A percentile compares a stretch with the other conserved stretches of the same genome.
Conservation (phyloP, 805 yeast species). For the Dipodascopsis tothii region DNA sequence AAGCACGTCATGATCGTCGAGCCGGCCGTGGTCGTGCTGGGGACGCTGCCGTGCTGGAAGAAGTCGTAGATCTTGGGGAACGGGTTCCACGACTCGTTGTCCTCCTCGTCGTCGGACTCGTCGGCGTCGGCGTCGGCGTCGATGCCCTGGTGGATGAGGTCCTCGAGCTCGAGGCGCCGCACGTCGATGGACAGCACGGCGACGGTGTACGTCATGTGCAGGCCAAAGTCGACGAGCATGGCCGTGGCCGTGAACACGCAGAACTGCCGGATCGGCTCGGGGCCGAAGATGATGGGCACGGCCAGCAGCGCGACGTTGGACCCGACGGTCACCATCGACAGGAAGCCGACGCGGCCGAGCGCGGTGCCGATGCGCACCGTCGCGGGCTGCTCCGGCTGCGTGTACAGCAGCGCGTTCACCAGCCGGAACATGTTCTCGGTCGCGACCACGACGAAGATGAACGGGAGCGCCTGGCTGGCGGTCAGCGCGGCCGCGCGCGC, state of each 20-base stretch:
- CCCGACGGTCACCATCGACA: slow-evolving; percentile 35
- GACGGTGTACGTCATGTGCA: slow-evolving; percentile 58
- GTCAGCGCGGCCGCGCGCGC: background rate
- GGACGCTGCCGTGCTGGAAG: slow-evolving; percentile 12
- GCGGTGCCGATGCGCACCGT: slow-evolving; percentile 36
- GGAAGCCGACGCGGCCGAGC: slow-evolving; percentile 33
- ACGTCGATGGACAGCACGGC: slow-evolving; percentile 63
- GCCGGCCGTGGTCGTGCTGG: slow-evolving; percentile 20
- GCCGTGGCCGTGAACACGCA: slow-evolving; percentile 44
- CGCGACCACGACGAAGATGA: slow-evolving; percentile 38
- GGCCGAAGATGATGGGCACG: slow-evolving; percentile 15
- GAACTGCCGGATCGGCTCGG: slow-evolving; percentile 27
- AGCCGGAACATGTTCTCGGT: slow-evolving; percentile 45
- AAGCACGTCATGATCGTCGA: slow-evolving; percentile 9
- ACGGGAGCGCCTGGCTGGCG: slow-evolving; percentile 35
- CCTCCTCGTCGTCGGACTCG: slow-evolving; percentile 19
- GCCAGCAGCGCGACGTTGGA: slow-evolving; percentile 28
- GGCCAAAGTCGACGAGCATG: slow-evolving; percentile 49
- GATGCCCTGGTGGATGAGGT: slow-evolving; percentile 31
- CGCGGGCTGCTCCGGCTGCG: slow-evolving; percentile 40
- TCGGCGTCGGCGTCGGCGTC: slow-evolving; percentile 7
- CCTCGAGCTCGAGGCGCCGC: slow-evolving; percentile 54
- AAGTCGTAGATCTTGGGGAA: slow-evolving; percentile 9
- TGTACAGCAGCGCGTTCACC: slow-evolving; percentile 35
- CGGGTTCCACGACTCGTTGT: slow-evolving; percentile 16